Evolutionary conservation across 1,284 basidiomycete genomes (phyloP).

Genomic region (Naganishia cerealis): DNA sequence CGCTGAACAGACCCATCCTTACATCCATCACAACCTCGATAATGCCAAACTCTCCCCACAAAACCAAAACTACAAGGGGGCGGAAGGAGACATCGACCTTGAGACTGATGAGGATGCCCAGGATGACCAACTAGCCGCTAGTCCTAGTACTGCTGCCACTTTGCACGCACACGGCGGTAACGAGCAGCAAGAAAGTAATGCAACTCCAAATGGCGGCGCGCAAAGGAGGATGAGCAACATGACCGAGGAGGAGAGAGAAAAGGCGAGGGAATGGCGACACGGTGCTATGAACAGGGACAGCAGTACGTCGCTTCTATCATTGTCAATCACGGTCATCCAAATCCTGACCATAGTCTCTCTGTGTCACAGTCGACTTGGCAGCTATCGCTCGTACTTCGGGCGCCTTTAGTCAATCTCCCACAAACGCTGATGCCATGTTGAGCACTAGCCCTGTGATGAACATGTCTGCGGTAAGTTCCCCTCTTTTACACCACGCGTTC

Average conservation of each 20-base stretch:
- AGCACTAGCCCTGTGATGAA: conserved; percentile 54
- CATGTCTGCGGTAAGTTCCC: conserved; percentile 35
- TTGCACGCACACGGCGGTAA: conserved; percentile 19
- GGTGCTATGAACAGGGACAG: conserved; percentile 44
- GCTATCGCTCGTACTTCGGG: conserved; percentile 77
- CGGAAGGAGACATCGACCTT: conserved; percentile 51
- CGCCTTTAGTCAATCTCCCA: conserved; percentile 68
- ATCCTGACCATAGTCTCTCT: background rate
- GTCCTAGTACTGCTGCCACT: conserved; percentile 23
- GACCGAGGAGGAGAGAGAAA: conserved; percentile 66
- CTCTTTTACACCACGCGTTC: too few relatives aligned
- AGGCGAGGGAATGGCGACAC: conserved; percentile 48
- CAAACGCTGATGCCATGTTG: conserved; percentile 49
- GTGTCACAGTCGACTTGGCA: conserved; percentile 65
- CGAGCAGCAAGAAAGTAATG: conserved; percentile 15
- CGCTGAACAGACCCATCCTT: conserved; percentile 62
- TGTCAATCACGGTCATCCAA: background rate
- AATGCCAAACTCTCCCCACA: conserved; percentile 42
- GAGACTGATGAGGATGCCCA: conserved; percentile 36
- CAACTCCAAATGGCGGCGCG: conserved; percentile 12
- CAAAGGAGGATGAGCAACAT: conserved; percentile 52
- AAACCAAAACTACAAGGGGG: conserved; percentile 42
- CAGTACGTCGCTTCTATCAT: conserved; percentile 37
- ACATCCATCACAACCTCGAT: conserved; percentile 31
- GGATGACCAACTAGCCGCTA: conserved; percentile 31